phyloP scores from a whole-genome alignment of 1,139 yeast species.

The Suhomyces bolitotheri region DNA sequence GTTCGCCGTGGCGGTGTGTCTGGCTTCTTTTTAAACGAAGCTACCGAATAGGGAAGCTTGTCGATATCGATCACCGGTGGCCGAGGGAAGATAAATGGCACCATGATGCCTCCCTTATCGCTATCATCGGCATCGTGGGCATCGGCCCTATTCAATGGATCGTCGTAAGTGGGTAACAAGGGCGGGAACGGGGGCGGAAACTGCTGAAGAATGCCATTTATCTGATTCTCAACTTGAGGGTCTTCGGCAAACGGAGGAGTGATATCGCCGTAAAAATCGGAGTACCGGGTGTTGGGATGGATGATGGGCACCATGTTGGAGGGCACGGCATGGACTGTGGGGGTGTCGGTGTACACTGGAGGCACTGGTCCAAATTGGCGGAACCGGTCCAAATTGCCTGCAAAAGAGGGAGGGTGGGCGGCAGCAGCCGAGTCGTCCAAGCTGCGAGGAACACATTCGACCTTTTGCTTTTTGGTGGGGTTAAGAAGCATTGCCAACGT shows the following conservation, averaged over 20 bases:
- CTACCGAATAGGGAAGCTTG: conserved; percentile 24
- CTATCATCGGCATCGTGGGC: conserved; percentile 13
- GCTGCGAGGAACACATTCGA: conserved; percentile 10
- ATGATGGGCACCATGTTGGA: conserved; percentile 40
- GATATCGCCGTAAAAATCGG: conserved; percentile 42
- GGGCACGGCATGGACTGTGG: conserved; percentile 34
- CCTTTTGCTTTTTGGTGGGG: conserved; percentile 11
- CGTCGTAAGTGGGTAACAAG: conserved; percentile 17
- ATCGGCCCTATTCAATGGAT: conserved; percentile 10
- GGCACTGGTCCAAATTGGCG: conserved; percentile 2
- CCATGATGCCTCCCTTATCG: conserved; percentile 38
- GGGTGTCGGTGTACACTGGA: conserved; percentile 2
- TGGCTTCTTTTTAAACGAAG: conserved; percentile 12
- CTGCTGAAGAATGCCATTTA: conserved; percentile 26
- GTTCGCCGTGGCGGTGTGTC: conserved; percentile 12
- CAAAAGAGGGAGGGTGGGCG: neutral
- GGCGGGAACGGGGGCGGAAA: conserved; percentile 50
- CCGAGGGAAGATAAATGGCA: conserved; percentile 49
- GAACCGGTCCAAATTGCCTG: neutral
- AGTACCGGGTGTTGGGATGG: conserved; percentile 29
- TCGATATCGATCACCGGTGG: conserved; percentile 39
- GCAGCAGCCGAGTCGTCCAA: conserved; percentile 5
- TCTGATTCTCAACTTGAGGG: conserved; percentile 23
- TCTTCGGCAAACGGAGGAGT: conserved; percentile 20
- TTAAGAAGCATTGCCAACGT: conserved; percentile 16